Conservation (phyloP, 1,284 basidiomycete species). For the Puccinia polysora region DNA sequence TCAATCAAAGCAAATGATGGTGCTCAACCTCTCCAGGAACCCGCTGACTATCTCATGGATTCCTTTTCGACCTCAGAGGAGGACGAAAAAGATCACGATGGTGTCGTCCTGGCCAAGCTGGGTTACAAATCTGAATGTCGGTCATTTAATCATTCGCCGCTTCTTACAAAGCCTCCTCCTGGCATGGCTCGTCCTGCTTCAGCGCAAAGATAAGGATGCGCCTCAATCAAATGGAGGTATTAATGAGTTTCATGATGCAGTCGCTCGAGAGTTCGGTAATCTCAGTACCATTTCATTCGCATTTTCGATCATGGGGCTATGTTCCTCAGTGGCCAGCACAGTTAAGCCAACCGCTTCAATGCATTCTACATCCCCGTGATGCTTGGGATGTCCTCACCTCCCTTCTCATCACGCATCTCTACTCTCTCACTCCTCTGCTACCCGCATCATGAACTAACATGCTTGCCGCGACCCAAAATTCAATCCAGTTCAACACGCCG, state of each 20-base stretch:
- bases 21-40: too few species aligned
- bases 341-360: constrained; percentile 3
- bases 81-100: constrained; percentile 40
- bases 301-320: constrained; percentile 43
- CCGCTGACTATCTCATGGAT: too few species aligned
- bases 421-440: neutral
- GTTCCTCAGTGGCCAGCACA: constrained; percentile 41
- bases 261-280: constrained; percentile 41
- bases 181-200: neutral
- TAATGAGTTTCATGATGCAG: neutral
- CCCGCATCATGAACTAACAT: neutral
- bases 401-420: neutral
- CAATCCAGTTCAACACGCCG: constrained; percentile 65
- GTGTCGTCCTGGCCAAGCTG: constrained; percentile 27
- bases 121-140: constrained; percentile 43
- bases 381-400: neutral
- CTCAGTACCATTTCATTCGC: constrained; percentile 42
- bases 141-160: neutral
- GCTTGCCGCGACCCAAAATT: too few species aligned
- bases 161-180: neutral
- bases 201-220: neutral
- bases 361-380: neutral
- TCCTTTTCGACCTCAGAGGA: too few species aligned
- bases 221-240: neutral
- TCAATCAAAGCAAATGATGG: too few species aligned